These are phyloP conservation scores for Cucumis cinereus DNA, from an alignment of 306 rosid species.

Conservation along the genomic window DNA sequence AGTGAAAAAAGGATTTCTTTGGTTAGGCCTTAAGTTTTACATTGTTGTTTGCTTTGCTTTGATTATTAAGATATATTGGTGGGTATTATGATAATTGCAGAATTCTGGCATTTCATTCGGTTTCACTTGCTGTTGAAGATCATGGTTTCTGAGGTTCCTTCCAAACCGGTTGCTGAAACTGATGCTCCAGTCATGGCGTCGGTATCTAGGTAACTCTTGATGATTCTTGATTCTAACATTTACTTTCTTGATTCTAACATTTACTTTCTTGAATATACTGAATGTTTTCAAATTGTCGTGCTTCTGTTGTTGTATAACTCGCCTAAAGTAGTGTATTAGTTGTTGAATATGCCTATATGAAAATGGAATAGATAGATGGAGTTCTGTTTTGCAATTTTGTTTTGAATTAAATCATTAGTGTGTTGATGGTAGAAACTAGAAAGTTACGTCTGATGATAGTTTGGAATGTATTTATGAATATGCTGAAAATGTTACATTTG, in stretches of 20 bases:
- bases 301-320: not conserved
- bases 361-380: not conserved
- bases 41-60: not conserved
- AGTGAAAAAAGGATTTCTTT: not conserved
- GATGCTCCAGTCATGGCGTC: slow-evolving; percentile 12
- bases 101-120: not conserved
- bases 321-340: not conserved
- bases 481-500: not conserved
- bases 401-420: not conserved
- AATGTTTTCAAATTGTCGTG: not conserved
- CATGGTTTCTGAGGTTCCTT: slow-evolving; percentile 45
- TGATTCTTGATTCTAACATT: not conserved
- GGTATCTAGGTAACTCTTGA: slow-evolving; percentile 1
- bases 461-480: not conserved
- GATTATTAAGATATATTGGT: not conserved
- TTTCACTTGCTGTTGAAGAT: slow-evolving; percentile 11
- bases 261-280: not conserved
- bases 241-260: not conserved
- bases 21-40: not conserved
- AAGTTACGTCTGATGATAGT: not conserved
- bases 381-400: not conserved
- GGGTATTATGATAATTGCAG: not conserved
- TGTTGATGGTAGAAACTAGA: not conserved
- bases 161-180: slow-evolving; percentile 22
- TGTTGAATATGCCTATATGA: not conserved